phyloP scores from a whole-genome alignment of 2,329 filamentous ascomycete genomes.

The Neofusicoccum sp. region DNA sequence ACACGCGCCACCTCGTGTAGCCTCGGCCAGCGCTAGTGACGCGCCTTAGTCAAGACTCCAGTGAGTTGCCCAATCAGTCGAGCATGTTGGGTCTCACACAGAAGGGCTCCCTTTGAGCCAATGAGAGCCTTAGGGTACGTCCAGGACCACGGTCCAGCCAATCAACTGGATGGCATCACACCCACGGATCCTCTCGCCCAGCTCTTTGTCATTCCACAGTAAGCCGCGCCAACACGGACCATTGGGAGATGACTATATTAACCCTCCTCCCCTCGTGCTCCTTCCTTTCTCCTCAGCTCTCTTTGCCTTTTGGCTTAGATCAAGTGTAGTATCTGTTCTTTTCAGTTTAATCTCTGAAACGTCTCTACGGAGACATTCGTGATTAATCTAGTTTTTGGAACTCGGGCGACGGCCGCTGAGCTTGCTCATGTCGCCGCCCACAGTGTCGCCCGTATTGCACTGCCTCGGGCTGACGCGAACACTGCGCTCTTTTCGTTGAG shows the following conservation, averaged over 20 bases:
- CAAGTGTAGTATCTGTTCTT: slow-evolving; percentile 97
- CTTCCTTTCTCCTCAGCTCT: slow-evolving; percentile 53
- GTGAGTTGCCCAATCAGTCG: no score
- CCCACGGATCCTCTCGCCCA: no score
- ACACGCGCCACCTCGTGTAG: no score
- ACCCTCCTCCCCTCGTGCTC: background rate
- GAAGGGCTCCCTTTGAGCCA: no score
- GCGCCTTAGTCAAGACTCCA: no score
- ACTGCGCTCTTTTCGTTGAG: slow-evolving; percentile 31
- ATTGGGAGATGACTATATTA: background rate
- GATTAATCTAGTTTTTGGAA: slow-evolving; percentile 82
- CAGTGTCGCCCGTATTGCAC: slow-evolving; percentile 78
- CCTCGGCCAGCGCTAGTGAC: no score
- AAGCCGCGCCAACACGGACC: no score
- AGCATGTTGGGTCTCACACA: no score
- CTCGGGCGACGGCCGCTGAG: slow-evolving; percentile 62
- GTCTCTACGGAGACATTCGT: slow-evolving; percentile 69
- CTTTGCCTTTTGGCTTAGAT: slow-evolving; percentile 72
- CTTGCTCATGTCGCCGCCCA: slow-evolving; percentile 69
- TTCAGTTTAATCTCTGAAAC: slow-evolving; percentile 97
- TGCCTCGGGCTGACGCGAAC: slow-evolving; percentile 72
- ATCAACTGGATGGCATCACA: no score
- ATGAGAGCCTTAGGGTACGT: no score
- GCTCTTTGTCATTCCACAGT: no score
- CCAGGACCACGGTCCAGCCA: no score